phyloP scores from a whole-genome alignment of 441 rosid genomes.

The Mallotus repandus region DNA sequence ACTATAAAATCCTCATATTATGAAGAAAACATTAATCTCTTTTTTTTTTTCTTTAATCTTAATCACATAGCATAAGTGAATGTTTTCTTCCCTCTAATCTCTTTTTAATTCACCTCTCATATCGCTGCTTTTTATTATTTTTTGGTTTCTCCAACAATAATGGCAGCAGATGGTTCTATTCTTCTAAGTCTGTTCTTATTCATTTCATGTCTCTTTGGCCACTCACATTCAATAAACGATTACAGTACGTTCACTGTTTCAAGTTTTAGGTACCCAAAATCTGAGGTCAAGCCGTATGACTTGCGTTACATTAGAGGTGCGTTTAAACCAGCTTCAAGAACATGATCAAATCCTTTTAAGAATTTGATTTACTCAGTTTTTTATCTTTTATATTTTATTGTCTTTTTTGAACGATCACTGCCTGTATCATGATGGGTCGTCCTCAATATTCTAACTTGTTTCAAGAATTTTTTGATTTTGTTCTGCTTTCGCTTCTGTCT shows the following conservation, averaged over 20 bases:
- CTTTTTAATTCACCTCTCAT: background rate
- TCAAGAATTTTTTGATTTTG: background rate
- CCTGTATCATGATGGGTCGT: background rate
- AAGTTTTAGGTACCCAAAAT: constrained; percentile 75
- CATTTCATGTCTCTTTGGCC: constrained; percentile 30
- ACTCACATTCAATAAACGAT: constrained; percentile 34
- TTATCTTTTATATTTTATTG: background rate
- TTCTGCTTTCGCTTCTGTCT: background rate
- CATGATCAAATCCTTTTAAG: background rate
- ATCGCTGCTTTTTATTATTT: background rate
- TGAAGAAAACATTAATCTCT: background rate
- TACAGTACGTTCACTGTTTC: constrained; percentile 57
- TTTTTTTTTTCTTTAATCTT: background rate
- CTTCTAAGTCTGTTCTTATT: constrained; percentile 26
- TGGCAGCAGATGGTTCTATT: constrained; percentile 37
- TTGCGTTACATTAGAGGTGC: constrained; percentile 84
- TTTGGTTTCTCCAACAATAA: background rate
- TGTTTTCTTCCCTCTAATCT: constrained; percentile 1
- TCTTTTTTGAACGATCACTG: background rate
- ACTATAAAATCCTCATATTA: background rate
- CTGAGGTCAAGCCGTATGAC: constrained; percentile 63
- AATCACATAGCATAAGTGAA: background rate
- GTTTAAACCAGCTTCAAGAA: background rate
- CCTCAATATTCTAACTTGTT: constrained; percentile 8
- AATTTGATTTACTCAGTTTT: background rate